These are phyloP conservation scores for Gossypioides kirkii DNA, from an alignment of 345 rosid genomes.

Conservation along the genomic window DNA sequence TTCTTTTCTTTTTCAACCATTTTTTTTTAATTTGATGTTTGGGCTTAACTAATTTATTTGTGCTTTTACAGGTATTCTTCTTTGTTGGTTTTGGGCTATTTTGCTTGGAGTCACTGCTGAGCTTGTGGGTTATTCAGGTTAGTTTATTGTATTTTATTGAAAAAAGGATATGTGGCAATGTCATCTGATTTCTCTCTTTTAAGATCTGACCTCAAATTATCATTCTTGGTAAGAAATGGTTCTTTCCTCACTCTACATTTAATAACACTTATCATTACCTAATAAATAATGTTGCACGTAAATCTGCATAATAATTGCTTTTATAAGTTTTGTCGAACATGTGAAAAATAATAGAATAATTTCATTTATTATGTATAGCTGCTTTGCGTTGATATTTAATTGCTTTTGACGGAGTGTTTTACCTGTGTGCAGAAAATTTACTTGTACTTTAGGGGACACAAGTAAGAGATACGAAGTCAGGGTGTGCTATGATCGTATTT, in stretches of 20 bases:
- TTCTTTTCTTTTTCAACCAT: not conserved
- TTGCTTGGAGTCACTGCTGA: constrained; percentile 80
- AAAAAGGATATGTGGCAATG: not conserved
- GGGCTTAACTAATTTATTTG: constrained; percentile 8
- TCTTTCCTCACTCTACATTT: not conserved
- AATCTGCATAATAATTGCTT: not conserved
- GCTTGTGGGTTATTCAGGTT: constrained; percentile 99
- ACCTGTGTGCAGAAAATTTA: constrained; percentile 65
- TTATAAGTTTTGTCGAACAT: not conserved
- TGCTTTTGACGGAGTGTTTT: not conserved
- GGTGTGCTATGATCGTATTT: not conserved
- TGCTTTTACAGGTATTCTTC: constrained; percentile 71
- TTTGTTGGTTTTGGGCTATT: constrained; percentile 84
- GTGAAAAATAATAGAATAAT: not conserved
- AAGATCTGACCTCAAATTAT: not conserved
- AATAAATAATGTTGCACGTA: not conserved
- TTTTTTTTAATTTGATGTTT: not conserved
- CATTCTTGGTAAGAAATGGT: not conserved
- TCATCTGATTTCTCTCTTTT: not conserved
- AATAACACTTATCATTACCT: not conserved
- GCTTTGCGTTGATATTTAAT: not conserved
- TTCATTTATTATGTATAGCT: not conserved
- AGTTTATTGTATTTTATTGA: constrained; percentile 1
- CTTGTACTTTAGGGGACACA: constrained; percentile 74
- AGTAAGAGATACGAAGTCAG: constrained; percentile 33